Evolutionary conservation across 768 basidiomycete species (phyloP), one percentile per base, ranked within the genome.

Genomic region (Mycena galopus): DNA sequence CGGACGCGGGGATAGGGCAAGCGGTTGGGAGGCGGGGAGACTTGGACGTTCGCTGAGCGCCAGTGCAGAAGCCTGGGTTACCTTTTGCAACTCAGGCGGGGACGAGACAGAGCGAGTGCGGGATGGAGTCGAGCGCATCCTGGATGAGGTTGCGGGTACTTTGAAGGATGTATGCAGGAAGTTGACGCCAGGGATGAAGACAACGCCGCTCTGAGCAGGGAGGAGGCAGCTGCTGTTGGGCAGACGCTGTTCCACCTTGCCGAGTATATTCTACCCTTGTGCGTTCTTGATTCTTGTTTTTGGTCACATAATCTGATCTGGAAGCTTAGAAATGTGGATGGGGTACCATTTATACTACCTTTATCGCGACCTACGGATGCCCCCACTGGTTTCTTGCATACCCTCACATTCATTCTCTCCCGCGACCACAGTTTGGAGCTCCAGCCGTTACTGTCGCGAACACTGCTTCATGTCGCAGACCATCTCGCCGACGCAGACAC

Each of bases 161-260:
- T 76, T 93, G 71, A 92, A 90, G 78, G 94, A 95, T 73, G 86
- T 94, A 6, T 94, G 17, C 91, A 93, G 75, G 93, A 94, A 73
- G 85, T 92, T 58, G 93, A 94, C 72, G 87, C 88, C 25, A 84
- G 88, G 66, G 91, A 91, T 14, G 92, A 94, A 42, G 87, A 87
- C 19, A 77, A 77, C 39, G 75, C 79, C 0, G 69, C 77, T 1
- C 75, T 93, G 75, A 92, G 93, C 63, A 90, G 92, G 69, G 92
- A 93, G 74, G 94, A 94, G 76, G 89, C 91, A 16, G 83, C 78
- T 50, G 88, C 91, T 32, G 84, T 94, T 11, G 93, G 92, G 0
- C 86, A 89, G 75, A 90, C 89, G 2, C 78, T 95, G 56, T 85
- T 82, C 51, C 86, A 90, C 67, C 84, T 94, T 14, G 87, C 87